Base-by-base conservation (phyloP, 768 basidiomycete species). In the Boletus subparvulus region DNA sequence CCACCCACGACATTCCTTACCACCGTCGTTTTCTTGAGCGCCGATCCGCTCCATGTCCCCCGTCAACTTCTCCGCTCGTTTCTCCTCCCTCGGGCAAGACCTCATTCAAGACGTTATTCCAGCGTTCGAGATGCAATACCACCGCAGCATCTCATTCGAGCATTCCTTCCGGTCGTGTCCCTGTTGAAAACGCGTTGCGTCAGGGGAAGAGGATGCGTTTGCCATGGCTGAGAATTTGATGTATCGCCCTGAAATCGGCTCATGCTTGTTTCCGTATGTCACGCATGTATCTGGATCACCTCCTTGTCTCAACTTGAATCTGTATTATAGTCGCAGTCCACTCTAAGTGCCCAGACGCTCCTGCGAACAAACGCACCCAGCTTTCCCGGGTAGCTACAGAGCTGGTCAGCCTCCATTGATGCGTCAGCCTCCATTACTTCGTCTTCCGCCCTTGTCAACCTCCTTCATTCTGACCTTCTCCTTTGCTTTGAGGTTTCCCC, bases 211-310 rank as follows among this genome's bases (percentile, higher is more conserved):
- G 68, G 47, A 59, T 63, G 37, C 68, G 66, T 53, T 55, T 73
- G 17, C 62, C 66, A 41, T 73, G 72, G 68, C 49, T 70, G 53
- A 72, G 62, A 61, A 58, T 68, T 30, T 73, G 55, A 70, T 62
- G 37, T 63, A 55, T 47, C 43, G 8, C 36, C 42, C 37, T 55
- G n/a, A 32, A 46, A 58, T 56, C 6, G 21, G 32, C 28, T 40
- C 47, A 53, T 36, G 21, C 36, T 57, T 56, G 30, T 58, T 55
- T 52, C 48, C 59, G 69, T 70, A 66, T 61, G 64, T 64, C 56
- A 41, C 47, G 16, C 54, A 41, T 70, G 61, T 64, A 64, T 61
- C 44, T 58, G 51, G 56, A 49, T 59, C 30, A 21, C 50, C 43
- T 50, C 35, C 46, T 12, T 42, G 37, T 58, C 48, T 45, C 57